Conservation (phyloP, 495 filamentous ascomycete species). For the Hyaloscypha variabilis region DNA sequence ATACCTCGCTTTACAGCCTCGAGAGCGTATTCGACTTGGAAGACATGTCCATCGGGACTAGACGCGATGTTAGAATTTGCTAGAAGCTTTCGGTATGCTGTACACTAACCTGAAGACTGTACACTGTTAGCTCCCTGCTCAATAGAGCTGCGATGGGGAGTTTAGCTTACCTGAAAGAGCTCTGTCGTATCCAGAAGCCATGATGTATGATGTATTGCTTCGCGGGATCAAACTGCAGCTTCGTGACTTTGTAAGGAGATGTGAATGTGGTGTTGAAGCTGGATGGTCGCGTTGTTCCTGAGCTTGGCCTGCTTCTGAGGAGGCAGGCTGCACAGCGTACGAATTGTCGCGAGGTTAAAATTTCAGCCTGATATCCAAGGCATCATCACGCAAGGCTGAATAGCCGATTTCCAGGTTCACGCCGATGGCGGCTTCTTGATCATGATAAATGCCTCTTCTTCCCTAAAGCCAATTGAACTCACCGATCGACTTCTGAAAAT, state of each 20-base stretch:
- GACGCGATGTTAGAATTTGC: constrained; percentile 41
- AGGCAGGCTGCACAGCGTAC: constrained; percentile 33
- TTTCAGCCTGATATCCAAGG: constrained; percentile 1
- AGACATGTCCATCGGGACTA: constrained; percentile 98
- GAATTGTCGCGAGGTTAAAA: constrained; percentile 22
- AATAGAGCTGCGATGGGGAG: constrained; percentile 10
- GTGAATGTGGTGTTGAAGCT: constrained; percentile 10
- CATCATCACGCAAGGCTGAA: constrained; percentile 25
- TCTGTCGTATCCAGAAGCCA: constrained; percentile 92
- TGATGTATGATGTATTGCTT: constrained; percentile 36
- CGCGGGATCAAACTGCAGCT: constrained; percentile 5
- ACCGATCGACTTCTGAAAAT: constrained; percentile 19
- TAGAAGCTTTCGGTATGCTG: constrained; percentile 37
- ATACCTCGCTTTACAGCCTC: constrained; percentile 98
- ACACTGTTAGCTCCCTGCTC: constrained; percentile 41
- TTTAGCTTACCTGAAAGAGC: constrained; percentile 80
- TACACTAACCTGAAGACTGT: constrained; percentile 66
- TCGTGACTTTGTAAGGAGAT: constrained; percentile 6
- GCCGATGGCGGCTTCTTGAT: neutral
- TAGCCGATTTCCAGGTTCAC: neutral
- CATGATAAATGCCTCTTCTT: neutral
- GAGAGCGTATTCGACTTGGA: constrained; percentile 98
- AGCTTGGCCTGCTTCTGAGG: constrained; percentile 24
- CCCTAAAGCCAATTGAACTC: neutral
- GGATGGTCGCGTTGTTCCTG: constrained; percentile 11